Evolutionary conservation across 345 rosid genomes (phyloP).

Genomic region (Ricinus communis): DNA sequence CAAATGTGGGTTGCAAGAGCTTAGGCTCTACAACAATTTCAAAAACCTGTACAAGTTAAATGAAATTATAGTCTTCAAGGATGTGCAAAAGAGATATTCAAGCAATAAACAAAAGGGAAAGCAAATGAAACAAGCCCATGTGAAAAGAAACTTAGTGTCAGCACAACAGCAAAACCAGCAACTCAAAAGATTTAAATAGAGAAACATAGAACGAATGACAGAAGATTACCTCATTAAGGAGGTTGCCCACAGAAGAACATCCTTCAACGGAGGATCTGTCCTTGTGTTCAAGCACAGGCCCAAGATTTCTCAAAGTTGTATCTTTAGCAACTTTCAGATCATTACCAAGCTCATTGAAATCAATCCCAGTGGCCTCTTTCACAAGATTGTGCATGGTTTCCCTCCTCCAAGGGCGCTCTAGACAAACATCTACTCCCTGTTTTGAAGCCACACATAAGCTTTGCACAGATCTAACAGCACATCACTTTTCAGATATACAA

Average conservation of each 20-base stretch:
- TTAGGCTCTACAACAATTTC: slow-evolving; percentile 86
- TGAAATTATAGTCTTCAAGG: slow-evolving; percentile 11
- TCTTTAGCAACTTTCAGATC: slow-evolving; percentile 69
- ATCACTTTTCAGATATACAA: slow-evolving; percentile 6
- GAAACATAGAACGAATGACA: slow-evolving; percentile 8
- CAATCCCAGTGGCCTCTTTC: slow-evolving; percentile 67
- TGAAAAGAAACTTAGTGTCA: background rate
- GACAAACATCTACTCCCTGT: slow-evolving; percentile 76
- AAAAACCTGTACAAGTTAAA: slow-evolving; percentile 57
- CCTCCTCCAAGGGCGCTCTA: slow-evolving; percentile 90
- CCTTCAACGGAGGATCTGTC: slow-evolving; percentile 68
- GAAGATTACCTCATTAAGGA: slow-evolving; percentile 76
- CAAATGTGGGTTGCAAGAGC: slow-evolving; percentile 94
- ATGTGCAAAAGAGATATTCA: background rate
- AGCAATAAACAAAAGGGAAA: background rate
- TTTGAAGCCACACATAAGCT: slow-evolving; percentile 25
- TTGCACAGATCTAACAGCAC: slow-evolving; percentile 10
- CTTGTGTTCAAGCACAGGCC: slow-evolving; percentile 55
- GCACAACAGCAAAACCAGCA: background rate
- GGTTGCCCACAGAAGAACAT: slow-evolving; percentile 77
- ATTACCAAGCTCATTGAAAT: slow-evolving; percentile 53
- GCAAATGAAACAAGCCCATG: background rate
- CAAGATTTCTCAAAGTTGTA: slow-evolving; percentile 51
- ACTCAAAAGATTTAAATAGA: slow-evolving; percentile 4
- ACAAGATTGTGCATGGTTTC: slow-evolving; percentile 98